Evolutionary conservation across 106 monocot species (phyloP), one percentile per base, ranked within the genome.

Genomic region (Vanilla planifolia): DNA sequence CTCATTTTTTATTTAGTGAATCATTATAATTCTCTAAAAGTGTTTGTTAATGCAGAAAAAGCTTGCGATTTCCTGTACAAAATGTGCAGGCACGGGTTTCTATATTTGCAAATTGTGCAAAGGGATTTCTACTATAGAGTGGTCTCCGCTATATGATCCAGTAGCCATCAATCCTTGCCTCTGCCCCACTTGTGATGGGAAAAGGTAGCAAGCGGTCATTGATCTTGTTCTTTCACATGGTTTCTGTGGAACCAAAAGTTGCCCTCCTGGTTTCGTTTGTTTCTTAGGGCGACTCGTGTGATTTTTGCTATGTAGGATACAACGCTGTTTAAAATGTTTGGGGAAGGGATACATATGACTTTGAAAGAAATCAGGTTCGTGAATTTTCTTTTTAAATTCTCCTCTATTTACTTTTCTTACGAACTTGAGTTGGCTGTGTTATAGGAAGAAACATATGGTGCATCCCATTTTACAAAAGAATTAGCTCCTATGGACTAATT

Each of bases 121-220:
- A 58, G 94, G 89, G 63, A 72, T 37, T 34, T 78, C 89, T 0
- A 90, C 86, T 1, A 74, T 95, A 16, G 66, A 76, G 36, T 95
- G 94, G 94, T 95, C 94, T 29, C 94, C 94, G 43, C 42, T 95
- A 20, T 69, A 78, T 36, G 94, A 95, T 63, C 94, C 94, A 1
- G 71, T 95, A 46, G 81, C 55, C 71, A 84, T 95, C 48, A 94
- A 86, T 67, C 86, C 82, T 10, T 95, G 86, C 29, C 67, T 95
- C 30, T 95, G 94, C 78, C 94, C 94, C 0, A 95, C 94, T 19
- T 95, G 94, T 32, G 89, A 95, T 39, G 94, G 94, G 2, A 86
- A 83, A 25, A 83, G 73, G 94, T 84, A 42, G 34, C 51, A 21
- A 7, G 13, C 34, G 20, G 29, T 53, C 6, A 7, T 4, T 2